Conservation (phyloP, 768 basidiomycete genomes). For the Leucocoprinus sp. region DNA sequence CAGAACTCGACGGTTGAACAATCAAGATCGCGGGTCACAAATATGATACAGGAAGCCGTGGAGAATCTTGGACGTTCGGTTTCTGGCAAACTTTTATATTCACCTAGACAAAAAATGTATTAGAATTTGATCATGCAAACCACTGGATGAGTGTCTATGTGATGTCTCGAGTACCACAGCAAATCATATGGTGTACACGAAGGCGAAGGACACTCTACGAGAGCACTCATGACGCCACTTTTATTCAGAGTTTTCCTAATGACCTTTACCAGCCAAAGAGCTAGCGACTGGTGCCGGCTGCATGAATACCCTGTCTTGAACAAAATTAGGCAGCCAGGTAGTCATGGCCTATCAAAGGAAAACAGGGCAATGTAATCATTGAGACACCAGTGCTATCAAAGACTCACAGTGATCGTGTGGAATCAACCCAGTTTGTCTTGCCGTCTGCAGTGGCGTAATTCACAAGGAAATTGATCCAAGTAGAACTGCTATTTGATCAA, state of each 20-base stretch:
- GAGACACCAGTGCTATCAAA: background rate
- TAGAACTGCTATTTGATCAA: constrained; percentile 60
- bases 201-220: no score
- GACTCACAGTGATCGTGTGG: constrained; percentile 54
- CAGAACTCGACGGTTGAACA: background rate
- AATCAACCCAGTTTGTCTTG: constrained; percentile 76
- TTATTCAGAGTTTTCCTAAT: constrained; percentile 31
- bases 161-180: no score
- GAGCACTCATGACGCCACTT: no score
- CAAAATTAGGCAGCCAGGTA: no score
- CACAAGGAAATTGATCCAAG: constrained; percentile 67
- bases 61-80: constrained; percentile 45
- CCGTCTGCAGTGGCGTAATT: constrained; percentile 74
- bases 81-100: constrained; percentile 25
- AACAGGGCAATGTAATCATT: background rate
- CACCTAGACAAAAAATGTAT: constrained; percentile 2
- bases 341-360: constrained; percentile 40
- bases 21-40: constrained; percentile 47
- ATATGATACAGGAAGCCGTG: constrained; percentile 43
- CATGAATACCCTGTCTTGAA: no score
- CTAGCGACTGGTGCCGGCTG: no score
- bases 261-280: constrained; percentile 34
- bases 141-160: no score
- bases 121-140: background rate
- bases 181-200: no score